Evolutionary conservation across 2,329 filamentous ascomycete genomes (phyloP).

Genomic region (Teratosphaeria viscida): DNA sequence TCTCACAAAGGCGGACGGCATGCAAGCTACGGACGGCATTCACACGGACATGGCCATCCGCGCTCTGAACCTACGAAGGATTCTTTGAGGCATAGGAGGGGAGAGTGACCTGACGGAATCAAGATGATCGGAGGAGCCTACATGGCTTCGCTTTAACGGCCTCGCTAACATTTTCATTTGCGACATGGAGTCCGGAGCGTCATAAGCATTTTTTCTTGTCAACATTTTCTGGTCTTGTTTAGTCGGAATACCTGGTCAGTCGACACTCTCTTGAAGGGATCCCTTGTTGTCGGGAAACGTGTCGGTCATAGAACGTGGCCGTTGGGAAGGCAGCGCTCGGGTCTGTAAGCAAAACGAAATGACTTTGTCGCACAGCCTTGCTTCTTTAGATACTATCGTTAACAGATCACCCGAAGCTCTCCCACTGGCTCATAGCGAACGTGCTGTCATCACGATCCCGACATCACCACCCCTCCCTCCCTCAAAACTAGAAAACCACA

Average conservation of each 20-base stretch:
- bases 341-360: neutral
- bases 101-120: constrained; percentile 3
- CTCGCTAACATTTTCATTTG: neutral
- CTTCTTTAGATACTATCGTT: neutral
- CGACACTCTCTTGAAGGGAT: neutral
- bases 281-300: neutral
- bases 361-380: neutral
- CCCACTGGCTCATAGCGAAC: too few relatives aligned
- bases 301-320: neutral
- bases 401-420: too few relatives aligned
- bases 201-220: neutral
- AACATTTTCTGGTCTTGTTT: neutral
- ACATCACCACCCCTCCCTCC: neutral
- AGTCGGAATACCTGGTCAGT: neutral
- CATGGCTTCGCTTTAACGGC: neutral
- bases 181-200: neutral
- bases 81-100: constrained; percentile 6
- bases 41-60: constrained; percentile 7
- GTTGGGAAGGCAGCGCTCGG: too few relatives aligned
- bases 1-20: constrained; percentile 13
- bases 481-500: neutral
- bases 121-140: too few relatives aligned
- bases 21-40: neutral
- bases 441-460: too few relatives aligned
- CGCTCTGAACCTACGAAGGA: constrained; percentile 7